These are phyloP conservation scores for Neonectria sp. DNA, from an alignment of 2,329 filamentous ascomycete genomes.

Conservation along the genomic window DNA sequence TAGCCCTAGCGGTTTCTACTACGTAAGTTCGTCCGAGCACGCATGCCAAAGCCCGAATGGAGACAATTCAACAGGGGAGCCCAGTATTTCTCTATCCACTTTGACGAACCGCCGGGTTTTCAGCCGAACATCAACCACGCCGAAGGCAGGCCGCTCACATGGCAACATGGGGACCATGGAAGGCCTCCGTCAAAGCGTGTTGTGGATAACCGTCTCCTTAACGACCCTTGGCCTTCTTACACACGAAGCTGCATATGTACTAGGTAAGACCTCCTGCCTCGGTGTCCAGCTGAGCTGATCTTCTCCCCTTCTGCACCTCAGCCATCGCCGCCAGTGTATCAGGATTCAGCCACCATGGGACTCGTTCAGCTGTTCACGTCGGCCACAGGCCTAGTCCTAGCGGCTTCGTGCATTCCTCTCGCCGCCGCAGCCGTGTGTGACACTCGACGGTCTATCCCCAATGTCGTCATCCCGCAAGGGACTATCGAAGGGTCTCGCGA, in stretches of 20 bases:
- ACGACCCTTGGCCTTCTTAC: slow-evolving; percentile 5
- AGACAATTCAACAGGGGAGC: not conserved
- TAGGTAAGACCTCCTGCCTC: slow-evolving; percentile 11
- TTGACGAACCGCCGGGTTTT: not conserved
- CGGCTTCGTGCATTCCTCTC: slow-evolving; percentile 31
- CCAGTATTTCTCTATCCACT: not conserved
- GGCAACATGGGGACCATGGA: not conserved
- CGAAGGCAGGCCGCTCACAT: not conserved
- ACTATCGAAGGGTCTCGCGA: slow-evolving; percentile 55
- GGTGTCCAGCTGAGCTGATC: slow-evolving; percentile 30
- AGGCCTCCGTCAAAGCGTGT: not conserved
- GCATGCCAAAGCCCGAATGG: not conserved
- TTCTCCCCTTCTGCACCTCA: slow-evolving; percentile 29
- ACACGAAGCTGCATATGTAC: slow-evolving; percentile 5
- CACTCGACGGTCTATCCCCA: slow-evolving; percentile 19
- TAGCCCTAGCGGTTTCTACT: not conserved
- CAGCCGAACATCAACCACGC: not conserved
- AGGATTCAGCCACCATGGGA: slow-evolving; percentile 34
- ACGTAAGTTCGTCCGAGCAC: not conserved
- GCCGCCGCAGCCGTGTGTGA: slow-evolving; percentile 4
- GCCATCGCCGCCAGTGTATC: slow-evolving; percentile 20
- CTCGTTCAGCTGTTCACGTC: slow-evolving; percentile 28
- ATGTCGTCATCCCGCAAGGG: slow-evolving; percentile 46
- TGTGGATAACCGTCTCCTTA: slow-evolving; percentile 11
- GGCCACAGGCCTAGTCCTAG: slow-evolving; percentile 35